Base-by-base conservation (phyloP, 768 basidiomycete species). In the Omphalotus guepiniiformis region DNA sequence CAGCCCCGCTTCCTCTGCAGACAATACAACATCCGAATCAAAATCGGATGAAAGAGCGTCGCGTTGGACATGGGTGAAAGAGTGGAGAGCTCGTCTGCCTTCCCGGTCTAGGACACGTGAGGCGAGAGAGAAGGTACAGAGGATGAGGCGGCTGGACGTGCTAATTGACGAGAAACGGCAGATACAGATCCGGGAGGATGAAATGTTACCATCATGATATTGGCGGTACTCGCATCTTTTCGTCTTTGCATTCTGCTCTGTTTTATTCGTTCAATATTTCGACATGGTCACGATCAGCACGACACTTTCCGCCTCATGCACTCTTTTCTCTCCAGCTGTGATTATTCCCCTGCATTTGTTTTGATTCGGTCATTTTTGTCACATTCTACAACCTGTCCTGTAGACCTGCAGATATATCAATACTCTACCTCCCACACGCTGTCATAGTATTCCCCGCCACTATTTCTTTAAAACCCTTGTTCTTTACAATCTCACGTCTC, bases 11-110 rank as follows among this genome's bases (percentile, higher is more conserved):
- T 27, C 34, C 27, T 26, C 6, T 16, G n/a, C 34, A 27, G 44
- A 9, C 21, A n/a, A 21, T 8, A 18, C 38, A 25, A 39, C 38
- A 21, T 39, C 45, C 34, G 46, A 47, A 15, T 29, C 38, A 22
- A 38, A 39, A 39, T 38, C n/a, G 16, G 37, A 39, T 29, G 46
- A 47, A 7, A 36, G 46, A 39, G 29, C 30, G 15, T 47, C 46
- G n/a, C 36, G 46, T 13, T 47, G 46, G 46, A 47, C 36, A 3
- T 47, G 36, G 37, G 39, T 46, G 44, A 46, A 46, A 34, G 44
- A 46, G 34, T 46, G 38, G 38, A 47, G 39, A 19, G 37, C 23
- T n/a, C 23, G 46, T 25, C 28, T 47, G 34, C 38, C 46, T 7
- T 47, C 46, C 15, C 35, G 38, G 19, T 47, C 46, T 19, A 47